Conservation (phyloP, 2,329 filamentous ascomycete genomes). For the Cladosporium velox region DNA sequence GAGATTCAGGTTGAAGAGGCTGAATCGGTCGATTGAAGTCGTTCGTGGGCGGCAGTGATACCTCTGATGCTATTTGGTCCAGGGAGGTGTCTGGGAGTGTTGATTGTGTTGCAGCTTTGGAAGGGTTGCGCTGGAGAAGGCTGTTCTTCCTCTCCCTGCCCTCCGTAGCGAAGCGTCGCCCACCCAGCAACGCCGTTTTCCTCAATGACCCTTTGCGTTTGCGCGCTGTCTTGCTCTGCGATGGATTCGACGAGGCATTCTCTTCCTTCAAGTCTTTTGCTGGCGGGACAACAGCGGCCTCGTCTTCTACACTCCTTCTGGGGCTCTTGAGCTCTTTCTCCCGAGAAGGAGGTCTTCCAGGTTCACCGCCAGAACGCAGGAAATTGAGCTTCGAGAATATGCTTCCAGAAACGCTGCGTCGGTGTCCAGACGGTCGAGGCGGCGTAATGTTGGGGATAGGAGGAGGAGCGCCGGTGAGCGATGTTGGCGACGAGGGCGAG, state of each 20-base stretch:
- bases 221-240: conserved; percentile 53
- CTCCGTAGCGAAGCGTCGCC: conserved; percentile 61
- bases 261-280: conserved; percentile 11
- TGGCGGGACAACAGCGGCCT: conserved; percentile 9
- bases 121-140: conserved; percentile 40
- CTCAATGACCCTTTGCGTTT: conserved; percentile 81
- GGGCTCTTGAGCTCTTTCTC: conserved; percentile 36
- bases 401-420: conserved; percentile 62
- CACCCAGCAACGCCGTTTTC: conserved; percentile 81
- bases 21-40: conserved; percentile 26
- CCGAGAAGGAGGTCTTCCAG: conserved; percentile 31
- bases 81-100: conserved; percentile 10
- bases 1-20: neutral
- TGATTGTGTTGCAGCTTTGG: conserved; percentile 29
- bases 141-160: conserved; percentile 53
- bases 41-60: conserved; percentile 27
- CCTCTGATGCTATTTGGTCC: conserved; percentile 15
- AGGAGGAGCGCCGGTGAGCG: conserved; percentile 19
- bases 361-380: conserved; percentile 54
- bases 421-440: conserved; percentile 41
- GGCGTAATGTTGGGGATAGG: conserved; percentile 20
- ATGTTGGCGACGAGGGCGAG: conserved; percentile 27
- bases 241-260: neutral
- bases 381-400: conserved; percentile 72
- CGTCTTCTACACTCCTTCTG: conserved; percentile 30